Evolutionary conservation across 768 basidiomycete species (phyloP).

Genomic region (Lyophyllum decastes): DNA sequence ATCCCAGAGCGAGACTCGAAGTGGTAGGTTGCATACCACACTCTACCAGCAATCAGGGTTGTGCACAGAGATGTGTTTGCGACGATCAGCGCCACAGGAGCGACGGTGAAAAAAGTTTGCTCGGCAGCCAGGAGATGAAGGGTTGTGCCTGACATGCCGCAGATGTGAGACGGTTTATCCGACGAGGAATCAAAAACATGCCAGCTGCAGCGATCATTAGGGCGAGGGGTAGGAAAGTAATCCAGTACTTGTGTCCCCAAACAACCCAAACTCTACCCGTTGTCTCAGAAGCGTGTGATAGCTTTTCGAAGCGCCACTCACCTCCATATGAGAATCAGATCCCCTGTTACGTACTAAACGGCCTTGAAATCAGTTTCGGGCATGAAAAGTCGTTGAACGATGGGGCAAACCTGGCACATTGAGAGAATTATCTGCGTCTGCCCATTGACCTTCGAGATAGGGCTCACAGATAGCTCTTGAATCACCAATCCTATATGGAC

Average conservation of each 20-base stretch:
- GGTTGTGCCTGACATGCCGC: background rate
- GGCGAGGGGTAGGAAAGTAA: slow-evolving; percentile 5
- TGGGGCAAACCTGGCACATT: slow-evolving; percentile 4
- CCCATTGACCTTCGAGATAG: background rate
- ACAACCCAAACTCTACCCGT: slow-evolving; percentile 13
- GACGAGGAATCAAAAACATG: background rate
- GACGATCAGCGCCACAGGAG: background rate
- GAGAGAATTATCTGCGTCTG: slow-evolving; percentile 3
- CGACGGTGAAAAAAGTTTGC: background rate
- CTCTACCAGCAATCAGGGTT: background rate
- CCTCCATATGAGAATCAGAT: slow-evolving; percentile 15
- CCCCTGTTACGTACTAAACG: slow-evolving; percentile 6
- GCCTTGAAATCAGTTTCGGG: background rate
- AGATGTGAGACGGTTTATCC: background rate
- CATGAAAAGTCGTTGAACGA: background rate
- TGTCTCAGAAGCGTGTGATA: background rate
- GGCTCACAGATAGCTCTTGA: background rate
- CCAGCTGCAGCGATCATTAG: background rate
- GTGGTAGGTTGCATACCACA: background rate
- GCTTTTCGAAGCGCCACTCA: background rate
- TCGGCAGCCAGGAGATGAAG: background rate
- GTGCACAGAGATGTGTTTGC: background rate
- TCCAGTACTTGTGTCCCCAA: slow-evolving; percentile 9
- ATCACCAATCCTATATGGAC: slow-evolving; percentile 12
- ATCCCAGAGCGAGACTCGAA: background rate